Conservation (phyloP, 495 filamentous ascomycete species). For the Tuber melanosporum region DNA sequence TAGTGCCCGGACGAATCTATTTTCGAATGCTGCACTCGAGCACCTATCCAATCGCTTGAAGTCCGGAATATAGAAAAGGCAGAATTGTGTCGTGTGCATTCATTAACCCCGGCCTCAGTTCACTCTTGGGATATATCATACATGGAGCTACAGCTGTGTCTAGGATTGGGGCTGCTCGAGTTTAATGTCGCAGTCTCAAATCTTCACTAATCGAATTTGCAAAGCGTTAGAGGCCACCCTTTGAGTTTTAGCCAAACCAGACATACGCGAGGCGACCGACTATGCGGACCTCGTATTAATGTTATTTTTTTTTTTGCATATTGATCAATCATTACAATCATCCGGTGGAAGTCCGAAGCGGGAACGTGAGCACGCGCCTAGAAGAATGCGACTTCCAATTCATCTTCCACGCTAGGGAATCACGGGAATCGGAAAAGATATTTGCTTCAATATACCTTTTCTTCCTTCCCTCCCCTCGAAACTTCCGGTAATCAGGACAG, state of each 20-base stretch:
- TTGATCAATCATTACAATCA: background rate
- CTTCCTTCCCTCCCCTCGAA: background rate
- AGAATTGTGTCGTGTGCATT: background rate
- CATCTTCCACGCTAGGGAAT: background rate
- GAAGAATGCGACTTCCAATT: background rate
- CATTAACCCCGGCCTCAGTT: background rate
- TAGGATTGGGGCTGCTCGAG: background rate
- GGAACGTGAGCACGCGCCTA: background rate
- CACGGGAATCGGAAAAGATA: background rate
- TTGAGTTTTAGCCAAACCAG: background rate
- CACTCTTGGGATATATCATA: background rate
- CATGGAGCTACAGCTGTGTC: background rate
- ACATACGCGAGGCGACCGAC: background rate
- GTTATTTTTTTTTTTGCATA: background rate
- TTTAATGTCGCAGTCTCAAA: background rate
- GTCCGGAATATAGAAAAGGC: background rate
- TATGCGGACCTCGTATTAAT: background rate
- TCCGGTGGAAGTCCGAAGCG: background rate
- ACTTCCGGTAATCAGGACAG: background rate
- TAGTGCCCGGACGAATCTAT: background rate
- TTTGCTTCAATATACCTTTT: background rate
- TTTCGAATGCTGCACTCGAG: background rate
- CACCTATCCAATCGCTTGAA: background rate
- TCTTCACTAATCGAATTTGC: background rate
- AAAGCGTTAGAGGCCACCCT: background rate